Evolutionary conservation across 257 asterid genomes (phyloP).

Genomic region (Capsicum pubescens): DNA sequence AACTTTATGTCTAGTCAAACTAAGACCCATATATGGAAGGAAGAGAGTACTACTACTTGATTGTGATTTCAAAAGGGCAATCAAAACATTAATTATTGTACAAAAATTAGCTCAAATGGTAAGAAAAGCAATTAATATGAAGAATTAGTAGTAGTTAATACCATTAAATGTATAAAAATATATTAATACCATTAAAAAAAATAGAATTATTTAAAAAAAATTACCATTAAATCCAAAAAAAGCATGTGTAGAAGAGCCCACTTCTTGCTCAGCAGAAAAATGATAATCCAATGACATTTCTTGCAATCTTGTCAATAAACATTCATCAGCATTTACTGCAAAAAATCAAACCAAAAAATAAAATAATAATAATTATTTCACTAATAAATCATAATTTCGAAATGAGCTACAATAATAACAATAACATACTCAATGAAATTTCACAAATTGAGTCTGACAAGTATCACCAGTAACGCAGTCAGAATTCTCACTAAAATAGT

Average conservation of each 20-base stretch:
- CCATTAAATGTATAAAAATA: constrained; percentile 43
- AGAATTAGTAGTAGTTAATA: constrained; percentile 34
- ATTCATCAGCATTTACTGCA: constrained; percentile 91
- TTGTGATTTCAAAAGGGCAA: neutral
- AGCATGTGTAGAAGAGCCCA: constrained; percentile 88
- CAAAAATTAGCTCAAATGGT: neutral
- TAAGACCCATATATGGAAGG: too few species aligned
- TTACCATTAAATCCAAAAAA: constrained; percentile 96
- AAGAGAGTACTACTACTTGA: neutral
- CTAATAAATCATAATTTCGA: neutral
- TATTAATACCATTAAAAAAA: too few species aligned
- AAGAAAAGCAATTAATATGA: neutral
- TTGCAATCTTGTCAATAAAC: constrained; percentile 98
- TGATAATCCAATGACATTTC: constrained; percentile 98
- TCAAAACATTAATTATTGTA: constrained; percentile 1
- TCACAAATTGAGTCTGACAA: neutral
- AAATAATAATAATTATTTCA: neutral
- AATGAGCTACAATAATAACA: neutral
- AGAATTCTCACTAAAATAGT: too few species aligned
- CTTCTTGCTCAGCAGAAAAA: constrained; percentile 96
- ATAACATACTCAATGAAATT: neutral
- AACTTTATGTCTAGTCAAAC: too few species aligned
- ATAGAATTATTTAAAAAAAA: too few species aligned
- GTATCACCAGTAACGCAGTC: neutral
- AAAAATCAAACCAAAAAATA: constrained; percentile 27